Percentiles rank a stretch among this genome's conserved stretches.
These are phyloP conservation scores for Phoma sp. DNA, from an alignment of 2,329 filamentous ascomycete genomes.

Conservation along the genomic window DNA sequence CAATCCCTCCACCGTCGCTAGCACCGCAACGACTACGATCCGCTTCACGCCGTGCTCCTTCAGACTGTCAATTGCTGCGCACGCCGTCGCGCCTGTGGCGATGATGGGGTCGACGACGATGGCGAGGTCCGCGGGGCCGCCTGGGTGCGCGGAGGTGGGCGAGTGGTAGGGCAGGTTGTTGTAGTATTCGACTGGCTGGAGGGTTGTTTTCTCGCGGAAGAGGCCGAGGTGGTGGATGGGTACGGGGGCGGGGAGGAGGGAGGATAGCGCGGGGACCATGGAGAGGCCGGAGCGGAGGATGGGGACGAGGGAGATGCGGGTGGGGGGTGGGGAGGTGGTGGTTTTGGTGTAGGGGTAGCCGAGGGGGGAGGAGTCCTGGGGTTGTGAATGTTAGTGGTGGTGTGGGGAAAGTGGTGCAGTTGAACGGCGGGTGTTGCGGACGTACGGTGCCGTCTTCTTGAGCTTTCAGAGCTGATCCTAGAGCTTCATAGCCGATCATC, in stretches of 20 bases:
- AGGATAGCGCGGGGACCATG: slow-evolving; percentile 89
- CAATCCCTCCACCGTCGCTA: slow-evolving; percentile 78
- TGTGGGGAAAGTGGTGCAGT: neutral
- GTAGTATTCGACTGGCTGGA: slow-evolving; percentile 95
- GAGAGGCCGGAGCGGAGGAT: slow-evolving; percentile 91
- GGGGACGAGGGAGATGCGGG: slow-evolving; percentile 80
- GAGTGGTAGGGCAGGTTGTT: slow-evolving; percentile 89
- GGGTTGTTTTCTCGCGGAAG: slow-evolving; percentile 86
- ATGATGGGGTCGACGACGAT: slow-evolving; percentile 92
- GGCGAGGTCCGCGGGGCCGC: slow-evolving; percentile 66
- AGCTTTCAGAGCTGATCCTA: slow-evolving; percentile 68
- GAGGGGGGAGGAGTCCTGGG: slow-evolving; percentile 78
- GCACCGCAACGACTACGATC: slow-evolving; percentile 77
- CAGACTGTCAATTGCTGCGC: slow-evolving; percentile 87
- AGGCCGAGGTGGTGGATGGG: slow-evolving; percentile 93
- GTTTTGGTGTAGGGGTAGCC: slow-evolving; percentile 76
- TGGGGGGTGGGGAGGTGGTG: slow-evolving; percentile 68
- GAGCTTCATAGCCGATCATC: slow-evolving; percentile 82
- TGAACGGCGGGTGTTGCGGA: too few relatives aligned
- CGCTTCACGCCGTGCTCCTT: slow-evolving; percentile 89
- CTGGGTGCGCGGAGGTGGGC: slow-evolving; percentile 52
- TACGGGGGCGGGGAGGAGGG: slow-evolving; percentile 79
- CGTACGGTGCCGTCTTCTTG: slow-evolving; percentile 70
- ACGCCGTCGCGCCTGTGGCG: slow-evolving; percentile 88
- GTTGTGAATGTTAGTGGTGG: slow-evolving; percentile 3